These are phyloP conservation scores for Triticum aestivum DNA, from an alignment of 176 grass and related monocot species.

Conservation along the genomic window IWGSC_CS_RefSeq_v2.1 NC_057795.1:117492861-117493360, in stretches of 20 bases:
- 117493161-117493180: constrained; percentile 19
- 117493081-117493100: neutral
- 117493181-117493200: neutral
- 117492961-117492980: constrained; percentile 7
- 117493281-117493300: neutral
- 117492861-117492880: too few relatives aligned
- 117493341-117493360: constrained; percentile 57
- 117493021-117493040: constrained; percentile 19
- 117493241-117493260: constrained; percentile 33
- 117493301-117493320: neutral
- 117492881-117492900: too few relatives aligned
- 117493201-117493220: constrained; percentile 22
- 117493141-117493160: constrained; percentile 43
- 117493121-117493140: constrained; percentile 38
- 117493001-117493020: constrained; percentile 27
- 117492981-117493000: constrained; percentile 39
- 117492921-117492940: too few relatives aligned
- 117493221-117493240: constrained; percentile 37
- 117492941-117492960: neutral
- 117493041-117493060: neutral
- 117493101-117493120: constrained; percentile 42
- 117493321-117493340: neutral
- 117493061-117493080: neutral
- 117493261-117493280: constrained; percentile 25
- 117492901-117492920: too few relatives aligned